Conservation (phyloP, 306 rosid genomes). For the Dicorynia guianensis region DNA sequence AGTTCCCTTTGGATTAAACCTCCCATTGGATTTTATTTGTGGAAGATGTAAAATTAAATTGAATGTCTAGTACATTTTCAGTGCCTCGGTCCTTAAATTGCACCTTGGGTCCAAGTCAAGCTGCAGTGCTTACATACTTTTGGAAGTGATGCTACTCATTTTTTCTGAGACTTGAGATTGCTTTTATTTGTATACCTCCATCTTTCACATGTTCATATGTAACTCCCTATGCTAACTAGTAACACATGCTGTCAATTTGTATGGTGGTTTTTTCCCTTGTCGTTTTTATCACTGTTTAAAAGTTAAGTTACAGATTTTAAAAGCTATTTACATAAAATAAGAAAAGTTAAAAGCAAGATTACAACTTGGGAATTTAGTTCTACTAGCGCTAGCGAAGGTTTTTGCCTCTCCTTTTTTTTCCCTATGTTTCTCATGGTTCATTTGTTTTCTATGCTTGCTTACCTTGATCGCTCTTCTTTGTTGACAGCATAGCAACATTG, state of each 20-base stretch:
- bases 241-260: too few species aligned
- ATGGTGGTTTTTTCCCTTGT: too few species aligned
- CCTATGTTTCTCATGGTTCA: too few species aligned
- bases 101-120: neutral
- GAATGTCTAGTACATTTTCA: neutral
- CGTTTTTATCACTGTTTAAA: neutral
- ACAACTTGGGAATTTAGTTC: slow-evolving; percentile 2
- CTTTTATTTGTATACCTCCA: too few species aligned
- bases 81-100: neutral
- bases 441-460: slow-evolving; percentile 36
- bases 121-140: neutral
- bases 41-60: neutral
- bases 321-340: too few species aligned
- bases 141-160: neutral
- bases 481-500: slow-evolving; percentile 84
- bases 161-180: too few species aligned
- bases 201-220: too few species aligned
- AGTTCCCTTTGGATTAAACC: neutral
- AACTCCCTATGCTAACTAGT: too few species aligned
- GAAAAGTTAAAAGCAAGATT: neutral
- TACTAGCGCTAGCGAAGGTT: too few species aligned
- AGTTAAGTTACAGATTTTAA: too few species aligned
- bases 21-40: slow-evolving; percentile 3
- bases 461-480: slow-evolving; percentile 26
- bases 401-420: too few species aligned